Evolutionary conservation across 371 early-diverging fungal species (phyloP).

Genomic region (Apophysomyces elegans): DNA sequence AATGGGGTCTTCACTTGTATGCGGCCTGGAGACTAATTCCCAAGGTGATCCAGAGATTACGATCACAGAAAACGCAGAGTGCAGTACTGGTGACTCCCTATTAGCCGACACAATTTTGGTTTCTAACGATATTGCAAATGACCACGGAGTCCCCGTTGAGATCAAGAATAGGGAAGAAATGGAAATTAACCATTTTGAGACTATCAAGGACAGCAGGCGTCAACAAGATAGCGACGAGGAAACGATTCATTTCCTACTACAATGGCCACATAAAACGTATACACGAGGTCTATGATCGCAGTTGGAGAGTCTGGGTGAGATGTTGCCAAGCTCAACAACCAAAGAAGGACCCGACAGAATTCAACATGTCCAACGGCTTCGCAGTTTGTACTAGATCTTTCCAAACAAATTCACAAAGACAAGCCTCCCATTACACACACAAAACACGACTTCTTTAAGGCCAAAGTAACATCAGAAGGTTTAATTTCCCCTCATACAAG

Average conservation of each 20-base stretch:
- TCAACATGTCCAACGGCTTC: not conserved
- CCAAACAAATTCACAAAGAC: not conserved
- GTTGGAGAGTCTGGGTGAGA: conserved; percentile 16
- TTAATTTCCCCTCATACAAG: not conserved
- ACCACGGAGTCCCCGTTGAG: too few relatives aligned
- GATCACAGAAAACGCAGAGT: too few relatives aligned
- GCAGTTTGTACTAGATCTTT: not conserved
- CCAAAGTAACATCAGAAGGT: not conserved
- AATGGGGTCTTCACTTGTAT: too few relatives aligned
- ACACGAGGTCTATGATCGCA: conserved; percentile 18
- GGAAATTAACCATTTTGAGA: too few relatives aligned
- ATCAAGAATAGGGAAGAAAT: too few relatives aligned
- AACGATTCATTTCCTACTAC: not conserved
- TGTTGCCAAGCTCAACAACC: conserved; percentile 2
- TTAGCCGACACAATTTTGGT: too few relatives aligned
- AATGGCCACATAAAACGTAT: not conserved
- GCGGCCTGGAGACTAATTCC: too few relatives aligned
- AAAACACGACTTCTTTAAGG: not conserved
- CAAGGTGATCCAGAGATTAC: too few relatives aligned
- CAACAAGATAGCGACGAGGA: too few relatives aligned
- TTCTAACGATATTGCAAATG: too few relatives aligned
- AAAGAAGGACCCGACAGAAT: not conserved
- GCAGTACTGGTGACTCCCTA: too few relatives aligned
- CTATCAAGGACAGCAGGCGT: too few relatives aligned
- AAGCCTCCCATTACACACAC: not conserved